Evolutionary conservation across 148 eudicot species (phyloP).

Genomic region (Amaranthus hypochondriacus): DNA sequence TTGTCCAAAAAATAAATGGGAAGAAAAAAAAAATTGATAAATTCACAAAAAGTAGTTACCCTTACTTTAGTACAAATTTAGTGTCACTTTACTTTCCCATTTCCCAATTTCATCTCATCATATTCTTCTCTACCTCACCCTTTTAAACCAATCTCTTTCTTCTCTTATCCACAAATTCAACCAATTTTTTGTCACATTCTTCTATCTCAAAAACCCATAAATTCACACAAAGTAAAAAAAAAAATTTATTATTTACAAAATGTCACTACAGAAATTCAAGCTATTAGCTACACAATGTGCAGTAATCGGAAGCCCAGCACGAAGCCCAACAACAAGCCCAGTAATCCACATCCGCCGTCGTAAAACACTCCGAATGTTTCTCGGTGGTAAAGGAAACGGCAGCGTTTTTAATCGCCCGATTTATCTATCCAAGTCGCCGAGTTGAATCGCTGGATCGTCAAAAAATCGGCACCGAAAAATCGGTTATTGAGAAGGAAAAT

Average conservation of each 20-base stretch:
- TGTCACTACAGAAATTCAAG: conserved; percentile 80
- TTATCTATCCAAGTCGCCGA: conserved; percentile 2
- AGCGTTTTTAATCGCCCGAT: conserved; percentile 27
- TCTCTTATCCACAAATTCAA: background rate
- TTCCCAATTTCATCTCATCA: conserved; percentile 15
- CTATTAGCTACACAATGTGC: conserved; percentile 77
- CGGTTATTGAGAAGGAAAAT: background rate
- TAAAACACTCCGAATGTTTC: conserved; percentile 84
- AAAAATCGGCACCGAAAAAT: background rate
- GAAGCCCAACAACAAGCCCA: conserved; percentile 78
- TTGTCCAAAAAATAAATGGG: too few species aligned
- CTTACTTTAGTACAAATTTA: too few species aligned
- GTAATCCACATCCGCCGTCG: conserved; percentile 95
- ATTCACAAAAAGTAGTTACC: too few species aligned
- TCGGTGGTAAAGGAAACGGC: conserved; percentile 35
- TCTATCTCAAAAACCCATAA: background rate
- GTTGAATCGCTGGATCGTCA: background rate
- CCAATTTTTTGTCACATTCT: background rate
- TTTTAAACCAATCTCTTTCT: background rate
- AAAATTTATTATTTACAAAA: conserved; percentile 25
- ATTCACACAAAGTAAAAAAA: background rate
- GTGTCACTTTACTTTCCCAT: conserved; percentile 21
- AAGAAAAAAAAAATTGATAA: too few species aligned
- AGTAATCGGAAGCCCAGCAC: conserved; percentile 60
- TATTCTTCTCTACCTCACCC: background rate